Evolutionary conservation across 2,329 filamentous ascomycete species (phyloP), one percentile per base, ranked within the genome.

Genomic region (Colletotrichum ledebouriae): DNA sequence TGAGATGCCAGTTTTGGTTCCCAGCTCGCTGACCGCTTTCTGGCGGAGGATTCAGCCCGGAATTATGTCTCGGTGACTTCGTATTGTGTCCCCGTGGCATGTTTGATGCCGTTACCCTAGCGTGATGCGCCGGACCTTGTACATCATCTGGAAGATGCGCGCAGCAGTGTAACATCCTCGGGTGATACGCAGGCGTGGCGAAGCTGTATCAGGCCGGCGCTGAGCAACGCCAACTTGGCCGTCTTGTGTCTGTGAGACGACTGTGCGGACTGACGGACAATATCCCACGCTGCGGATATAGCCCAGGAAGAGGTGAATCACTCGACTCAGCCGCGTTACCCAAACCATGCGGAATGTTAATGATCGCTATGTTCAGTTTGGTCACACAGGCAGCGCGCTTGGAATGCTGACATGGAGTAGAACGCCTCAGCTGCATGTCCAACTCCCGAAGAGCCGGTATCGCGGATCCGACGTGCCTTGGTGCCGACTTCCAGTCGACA

Each of bases 241-340:
- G 37, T 25, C 20, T 65, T 41, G 41, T 44, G 49, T 68, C 49
- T 52, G 55, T 68, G 47, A 17, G 17, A 55, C 49, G 52, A 41
- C 37, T 17, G 41, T 59, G 55, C 55, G 50, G 15, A 42, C 33
- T 22, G 47, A 13, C 11, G 60, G 22, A 11, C 39, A 17, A 20
- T 55, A 42, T 29, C 25, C 33, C n/a, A 49, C 17, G 17, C 33
- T 53, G 13, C 42, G 34, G 42, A n/a, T 3, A 13, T 15, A 11
- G 11, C 20, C 13, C 6, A 7, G 29, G 29, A 7, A 29, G 34
- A 33, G 20, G 15, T 55, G 37, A 37, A 41, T 33, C 52, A 33
- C 29, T 7, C 15, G 49, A 53, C 49, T 37, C 29, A 20, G 34
- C 5, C 29, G n/a, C 17, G 29, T 29, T 53, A n/a, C 20, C 25